These are phyloP conservation scores for Trichoderma sp. DNA, from an alignment of 2,329 filamentous ascomycete genomes.

Conservation along the genomic window DNA sequence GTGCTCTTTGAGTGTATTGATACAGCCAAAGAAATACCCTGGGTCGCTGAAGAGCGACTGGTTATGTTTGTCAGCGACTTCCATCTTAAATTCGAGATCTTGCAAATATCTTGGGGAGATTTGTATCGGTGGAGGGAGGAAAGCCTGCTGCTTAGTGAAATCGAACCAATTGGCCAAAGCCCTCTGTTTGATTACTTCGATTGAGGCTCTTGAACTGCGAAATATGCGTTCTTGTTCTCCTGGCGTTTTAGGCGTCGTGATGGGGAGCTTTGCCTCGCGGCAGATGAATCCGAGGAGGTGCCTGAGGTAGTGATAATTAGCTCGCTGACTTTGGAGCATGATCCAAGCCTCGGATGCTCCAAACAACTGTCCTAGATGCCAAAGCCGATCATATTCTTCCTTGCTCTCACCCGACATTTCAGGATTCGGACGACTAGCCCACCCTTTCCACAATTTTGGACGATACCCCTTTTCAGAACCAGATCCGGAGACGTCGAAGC, in stretches of 20 bases:
- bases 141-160: not conserved
- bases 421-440: not conserved
- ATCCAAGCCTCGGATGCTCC: conserved; percentile 1
- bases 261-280: not conserved
- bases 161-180: not conserved
- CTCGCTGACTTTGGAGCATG: not conserved
- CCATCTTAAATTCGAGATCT: not conserved
- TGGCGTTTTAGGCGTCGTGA: not conserved
- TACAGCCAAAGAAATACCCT: not conserved
- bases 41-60: not conserved
- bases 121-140: not conserved
- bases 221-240: not conserved
- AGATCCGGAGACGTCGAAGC: not conserved
- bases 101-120: not conserved
- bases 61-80: not conserved
- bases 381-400: not conserved
- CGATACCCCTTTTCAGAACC: not conserved
- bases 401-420: not conserved
- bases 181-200: not conserved
- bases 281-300: not conserved
- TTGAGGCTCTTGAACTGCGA: not conserved
- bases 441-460: not conserved
- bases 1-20: not conserved
- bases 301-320: not conserved
- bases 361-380: not conserved